Percentiles rank a stretch among this genome's conserved stretches.
Conservation (phyloP, 2,329 filamentous ascomycete species). For the Colletotrichum godetiae region DNA sequence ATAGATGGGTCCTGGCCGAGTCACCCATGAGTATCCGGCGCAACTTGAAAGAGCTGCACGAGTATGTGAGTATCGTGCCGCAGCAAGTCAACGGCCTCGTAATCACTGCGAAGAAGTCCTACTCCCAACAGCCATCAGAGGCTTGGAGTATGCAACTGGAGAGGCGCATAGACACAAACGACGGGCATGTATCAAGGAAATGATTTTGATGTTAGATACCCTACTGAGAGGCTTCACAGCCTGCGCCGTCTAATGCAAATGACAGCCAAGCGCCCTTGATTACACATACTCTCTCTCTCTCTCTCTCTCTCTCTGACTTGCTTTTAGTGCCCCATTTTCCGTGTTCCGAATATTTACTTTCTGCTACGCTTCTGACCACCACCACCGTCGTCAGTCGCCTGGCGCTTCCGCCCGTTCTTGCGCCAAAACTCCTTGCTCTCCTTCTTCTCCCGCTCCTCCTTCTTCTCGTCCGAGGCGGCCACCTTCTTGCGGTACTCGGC, state of each 20-base stretch:
- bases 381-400: slow-evolving; percentile 53
- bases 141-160: neutral
- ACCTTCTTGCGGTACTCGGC: slow-evolving; percentile 86
- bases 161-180: neutral
- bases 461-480: slow-evolving; percentile 85
- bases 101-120: neutral
- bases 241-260: slow-evolving; percentile 1
- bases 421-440: slow-evolving; percentile 95
- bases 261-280: slow-evolving; percentile 21
- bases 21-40: neutral
- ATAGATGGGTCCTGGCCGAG: neutral
- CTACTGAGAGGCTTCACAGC: slow-evolving; percentile 19
- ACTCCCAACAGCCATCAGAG: neutral
- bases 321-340: neutral
- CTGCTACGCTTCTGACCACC: slow-evolving; percentile 41
- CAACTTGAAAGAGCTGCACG: too few relatives aligned
- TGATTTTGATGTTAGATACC: slow-evolving; percentile 28
- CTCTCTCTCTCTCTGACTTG: slow-evolving; percentile 4
- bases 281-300: slow-evolving; percentile 2
- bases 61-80: neutral
- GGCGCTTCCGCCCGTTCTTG: slow-evolving; percentile 82
- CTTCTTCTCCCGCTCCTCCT: slow-evolving; percentile 85
- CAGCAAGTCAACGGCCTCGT: neutral
- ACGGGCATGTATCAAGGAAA: slow-evolving; percentile 6
- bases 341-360: slow-evolving; percentile 16